These are phyloP conservation scores for Pythium folliculosum DNA, from an alignment of 352 stramenopile species.

Conservation along the genomic window DNA sequence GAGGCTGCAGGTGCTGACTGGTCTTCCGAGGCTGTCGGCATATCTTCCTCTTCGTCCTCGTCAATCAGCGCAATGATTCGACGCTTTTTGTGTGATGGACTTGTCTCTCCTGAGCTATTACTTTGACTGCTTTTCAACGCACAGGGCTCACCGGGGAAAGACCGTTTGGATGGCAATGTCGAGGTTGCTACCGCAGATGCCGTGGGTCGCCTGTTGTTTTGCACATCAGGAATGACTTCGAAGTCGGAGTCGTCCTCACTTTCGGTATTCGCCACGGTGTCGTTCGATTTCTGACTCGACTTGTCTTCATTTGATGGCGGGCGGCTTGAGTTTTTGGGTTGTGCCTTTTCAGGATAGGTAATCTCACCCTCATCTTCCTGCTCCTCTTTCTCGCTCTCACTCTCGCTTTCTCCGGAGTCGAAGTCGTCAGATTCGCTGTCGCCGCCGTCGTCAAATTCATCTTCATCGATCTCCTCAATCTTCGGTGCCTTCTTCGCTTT, in stretches of 20 bases:
- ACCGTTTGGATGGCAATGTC: neutral
- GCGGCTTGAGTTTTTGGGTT: neutral
- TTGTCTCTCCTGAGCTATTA: neutral
- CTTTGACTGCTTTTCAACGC: neutral
- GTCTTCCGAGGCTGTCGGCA: neutral
- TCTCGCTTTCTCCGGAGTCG: slow-evolving; percentile 13
- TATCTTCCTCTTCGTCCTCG: slow-evolving; percentile 29
- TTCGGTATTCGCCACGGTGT: slow-evolving; percentile 35
- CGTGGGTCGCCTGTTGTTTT: neutral
- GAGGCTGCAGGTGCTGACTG: neutral
- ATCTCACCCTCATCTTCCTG: slow-evolving; percentile 9
- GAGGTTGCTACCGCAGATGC: neutral
- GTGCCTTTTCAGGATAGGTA: neutral
- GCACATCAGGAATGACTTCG: neutral
- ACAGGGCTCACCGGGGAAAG: neutral
- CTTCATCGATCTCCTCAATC: slow-evolving; percentile 29
- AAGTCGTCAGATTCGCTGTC: slow-evolving; percentile 27
- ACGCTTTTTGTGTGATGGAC: slow-evolving; percentile 20
- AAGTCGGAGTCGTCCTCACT: slow-evolving; percentile 27
- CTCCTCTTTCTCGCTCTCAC: neutral
- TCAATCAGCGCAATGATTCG: slow-evolving; percentile 34
- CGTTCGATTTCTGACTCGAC: slow-evolving; percentile 37
- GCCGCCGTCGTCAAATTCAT: slow-evolving; percentile 20
- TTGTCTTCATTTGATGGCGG: slow-evolving; percentile 36
- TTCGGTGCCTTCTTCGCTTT: slow-evolving; percentile 21